Conservation (phyloP, 2,329 filamentous ascomycete genomes). For the Thyridium curvatum region DNA sequence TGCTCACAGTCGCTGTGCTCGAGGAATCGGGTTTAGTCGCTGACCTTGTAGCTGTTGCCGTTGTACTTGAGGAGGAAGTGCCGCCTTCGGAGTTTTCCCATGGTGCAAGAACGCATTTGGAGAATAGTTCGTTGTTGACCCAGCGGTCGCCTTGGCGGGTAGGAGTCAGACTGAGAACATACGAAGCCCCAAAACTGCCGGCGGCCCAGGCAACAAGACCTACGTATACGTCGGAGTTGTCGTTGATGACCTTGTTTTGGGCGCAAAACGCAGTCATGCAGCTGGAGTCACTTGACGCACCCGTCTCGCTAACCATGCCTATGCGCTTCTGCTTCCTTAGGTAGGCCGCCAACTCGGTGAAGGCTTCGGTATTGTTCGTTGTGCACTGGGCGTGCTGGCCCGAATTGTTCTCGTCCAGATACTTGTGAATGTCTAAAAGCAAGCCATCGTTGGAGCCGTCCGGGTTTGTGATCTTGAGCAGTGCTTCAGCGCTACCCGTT, state of each 20-base stretch:
- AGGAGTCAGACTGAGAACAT: slow-evolving; percentile 37
- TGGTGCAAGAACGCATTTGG: slow-evolving; percentile 24
- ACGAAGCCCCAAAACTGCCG: slow-evolving; percentile 33
- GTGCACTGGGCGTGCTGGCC: slow-evolving; percentile 33
- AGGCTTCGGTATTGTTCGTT: slow-evolving; percentile 40
- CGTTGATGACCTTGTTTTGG: slow-evolving; percentile 38
- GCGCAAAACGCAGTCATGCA: slow-evolving; percentile 37
- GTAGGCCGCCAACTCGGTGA: slow-evolving; percentile 38
- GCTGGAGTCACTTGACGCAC: slow-evolving; percentile 35
- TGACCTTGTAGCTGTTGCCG: too few relatives aligned
- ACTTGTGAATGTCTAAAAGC: slow-evolving; percentile 41
- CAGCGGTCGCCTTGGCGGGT: slow-evolving; percentile 18
- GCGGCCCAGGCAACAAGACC: slow-evolving; percentile 41
- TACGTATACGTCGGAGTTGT: slow-evolving; percentile 39
- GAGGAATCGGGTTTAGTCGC: too few relatives aligned
- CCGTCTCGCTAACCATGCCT: slow-evolving; percentile 47
- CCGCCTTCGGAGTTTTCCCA: too few relatives aligned
- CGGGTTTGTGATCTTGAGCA: slow-evolving; percentile 45
- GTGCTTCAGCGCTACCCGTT: slow-evolving; percentile 38
- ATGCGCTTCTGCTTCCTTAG: slow-evolving; percentile 38
- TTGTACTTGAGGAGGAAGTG: too few relatives aligned
- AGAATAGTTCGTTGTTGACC: slow-evolving; percentile 34
- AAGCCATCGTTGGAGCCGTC: slow-evolving; percentile 44
- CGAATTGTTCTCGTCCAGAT: slow-evolving; percentile 42
- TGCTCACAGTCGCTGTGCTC: too few relatives aligned